Base-by-base conservation (phyloP, 2,329 filamentous ascomycete species). In the Cadophora luteo-olivacea region DNA sequence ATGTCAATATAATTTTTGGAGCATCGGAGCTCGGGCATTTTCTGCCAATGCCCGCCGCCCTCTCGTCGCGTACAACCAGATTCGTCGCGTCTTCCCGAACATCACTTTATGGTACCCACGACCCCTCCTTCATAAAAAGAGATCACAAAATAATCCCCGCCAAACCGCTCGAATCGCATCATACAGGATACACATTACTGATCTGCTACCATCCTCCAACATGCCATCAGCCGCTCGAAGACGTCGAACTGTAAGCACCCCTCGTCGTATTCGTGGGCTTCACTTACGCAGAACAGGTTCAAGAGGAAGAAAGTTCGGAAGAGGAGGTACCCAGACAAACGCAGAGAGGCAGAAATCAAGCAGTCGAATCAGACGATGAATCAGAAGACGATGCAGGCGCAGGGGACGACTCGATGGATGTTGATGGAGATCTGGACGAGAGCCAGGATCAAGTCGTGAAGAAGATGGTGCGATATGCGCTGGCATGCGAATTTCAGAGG, bases 391-490 rank as follows among this genome's bases (percentile, higher is more conserved):
- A 74, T 9, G 72, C 66, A 0, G 68, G 68, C 32, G 72, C 73
- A 2, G 72, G 68, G 12, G 67, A 62, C 3, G 70, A 74, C 6
- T 70, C 68, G 6, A 76, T 70, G 70, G 75, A 73, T 8, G 67
- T 72, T 2, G 77, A 77, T 49, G 69, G 65, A n/a, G 71, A 70
- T 52, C 29, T 64, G 58, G 70, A 72, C 19, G 72, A 61, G 14
- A 51, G 55, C n/a, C 66, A 72, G 14, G 80, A 84, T 4, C 85
- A 87, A 72, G 78, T 89, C 41, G 84, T 87, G 45, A 90, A 89
- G 79, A 90, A 89, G 75, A 79, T 92, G n/a, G 84, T 91, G n/a
- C 85, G 89, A 64, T 90, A 91, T 73, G 88, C 87, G 3, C 78
- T 92, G 29, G 87, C 89, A 4, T 91, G 89, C 78, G 89, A 92